Evolutionary conservation across 148 eudicot species (phyloP), one percentile per base, ranked within the genome.

Genomic region (Rhododendron kiyosumense): DNA sequence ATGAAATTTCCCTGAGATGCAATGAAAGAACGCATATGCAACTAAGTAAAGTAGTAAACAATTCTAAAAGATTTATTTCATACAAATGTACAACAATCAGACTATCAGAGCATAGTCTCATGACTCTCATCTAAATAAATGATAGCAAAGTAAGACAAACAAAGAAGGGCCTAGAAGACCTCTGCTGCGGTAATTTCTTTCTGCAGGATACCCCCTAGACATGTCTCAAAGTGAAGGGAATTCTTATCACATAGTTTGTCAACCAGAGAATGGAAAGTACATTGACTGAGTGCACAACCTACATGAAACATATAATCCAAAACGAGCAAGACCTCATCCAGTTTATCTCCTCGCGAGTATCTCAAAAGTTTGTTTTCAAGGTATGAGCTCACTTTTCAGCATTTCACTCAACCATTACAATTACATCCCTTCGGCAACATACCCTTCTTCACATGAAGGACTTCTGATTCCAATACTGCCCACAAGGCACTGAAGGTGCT

Each of bases 341-440:
- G 80, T 89, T 85, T 87, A 81, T 89, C 86, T 86, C 87, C 87
- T 86, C 87, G 85, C 61, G 87, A 87, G 81, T 61, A 24, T 87
- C 90, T 88, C 87, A 84, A 91, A 95, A 22, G 89, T 90, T 83
- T 20, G 61, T 57, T 52, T 48, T 43, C 71, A 65, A 13, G 94
- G 96, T 86, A 84, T 86, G 78, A 91, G 88, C 84, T 87, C 87
- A 85, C 79, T 78, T 54, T 86, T 86, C n/a, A 92, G 87, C 92
- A 93, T 91, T 75, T 85, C 88, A 59, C 86, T 84, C 85, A 94
- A 87, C 94, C 92, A 94, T 82, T 91, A 41, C 91, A 82, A 92
- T 41, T 41, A 41, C 45, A 41, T 67, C 87, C 88, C 96, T 86
- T 93, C 94, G 24, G 61, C 77, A 79, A 91, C 81, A 43, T 59